Base-by-base conservation (phyloP, 169 alveolate species). In the Plasmodium blacklocki region DNA sequence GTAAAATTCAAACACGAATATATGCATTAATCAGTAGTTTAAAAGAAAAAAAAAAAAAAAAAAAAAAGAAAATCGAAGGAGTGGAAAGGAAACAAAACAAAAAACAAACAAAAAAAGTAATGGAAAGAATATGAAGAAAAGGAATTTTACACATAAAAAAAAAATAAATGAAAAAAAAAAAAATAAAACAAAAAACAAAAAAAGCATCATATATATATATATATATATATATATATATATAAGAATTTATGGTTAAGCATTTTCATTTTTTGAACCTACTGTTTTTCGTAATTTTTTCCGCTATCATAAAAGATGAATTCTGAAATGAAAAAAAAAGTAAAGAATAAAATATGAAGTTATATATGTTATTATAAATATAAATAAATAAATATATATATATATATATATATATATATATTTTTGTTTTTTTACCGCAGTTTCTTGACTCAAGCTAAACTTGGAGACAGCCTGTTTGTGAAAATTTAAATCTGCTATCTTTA, bases 271-370 rank as follows among this genome's bases (percentile, higher is more conserved):
- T 76, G 59, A 76, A 76, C 11, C 89, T 47, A 39, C 56, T 58
- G 18, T 76, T 64, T 32, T 66, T 54, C 50, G 76, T 64, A 52
- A 76, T 76, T 49, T 76, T 76, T 68, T 76, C 89, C 26, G 78
- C 89, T 63, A 76, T 76, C 73, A 76, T 76, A 58, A 76, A 76
- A 18, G 76, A 76, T 18, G 89, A 76, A 76, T 76, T 76, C 89
- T 76, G 67, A 62, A 64, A 58, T 49, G 15, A 43, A 19, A 26
- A 58, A 21, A 26, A 64, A 21, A 14, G 23, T 52, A 39, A 39
- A 0, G 47, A 39, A 39, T 15, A 0, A 59, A 14, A 59, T 59
- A 15, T 18, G 21, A 15, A 18, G 15, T 45, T 12, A 0, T 59
- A 19, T 59, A 59, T 19, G 21, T 59, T 15, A 15, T 9, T 19